A percentile compares a stretch with the other conserved stretches of the same genome.
Evolutionary conservation across 2,329 filamentous ascomycete species (phyloP).

Genomic region (Alternaria longipes): DNA sequence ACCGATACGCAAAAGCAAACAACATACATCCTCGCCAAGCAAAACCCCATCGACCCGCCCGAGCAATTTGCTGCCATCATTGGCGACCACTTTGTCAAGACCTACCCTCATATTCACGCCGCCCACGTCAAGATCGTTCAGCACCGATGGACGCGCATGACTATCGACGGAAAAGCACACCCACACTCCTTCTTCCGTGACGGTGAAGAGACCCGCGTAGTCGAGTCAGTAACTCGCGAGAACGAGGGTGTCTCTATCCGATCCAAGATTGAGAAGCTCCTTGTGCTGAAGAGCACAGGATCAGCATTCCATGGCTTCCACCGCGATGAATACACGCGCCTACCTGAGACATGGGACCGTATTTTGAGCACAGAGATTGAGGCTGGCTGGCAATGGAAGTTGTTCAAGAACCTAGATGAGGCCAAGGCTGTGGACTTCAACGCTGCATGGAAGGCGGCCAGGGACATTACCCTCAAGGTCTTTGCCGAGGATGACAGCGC

Average conservation of each 20-base stretch:
- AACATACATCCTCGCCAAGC: slow-evolving; percentile 88
- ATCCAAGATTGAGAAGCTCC: slow-evolving; percentile 80
- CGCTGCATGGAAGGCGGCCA: slow-evolving; percentile 77
- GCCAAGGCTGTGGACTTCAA: slow-evolving; percentile 79
- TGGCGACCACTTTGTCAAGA: slow-evolving; percentile 86
- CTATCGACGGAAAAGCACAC: slow-evolving; percentile 86
- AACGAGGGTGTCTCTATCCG: slow-evolving; percentile 76
- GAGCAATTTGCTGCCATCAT: slow-evolving; percentile 90
- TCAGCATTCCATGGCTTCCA: slow-evolving; percentile 96
- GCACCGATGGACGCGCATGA: slow-evolving; percentile 92
- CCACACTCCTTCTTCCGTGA: slow-evolving; percentile 95
- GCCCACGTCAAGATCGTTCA: slow-evolving; percentile 84
- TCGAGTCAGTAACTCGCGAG: slow-evolving; percentile 74
- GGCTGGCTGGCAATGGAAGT: slow-evolving; percentile 84
- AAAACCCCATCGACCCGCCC: slow-evolving; percentile 88
- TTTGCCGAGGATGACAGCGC: slow-evolving; percentile 92
- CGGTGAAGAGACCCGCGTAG: slow-evolving; percentile 84
- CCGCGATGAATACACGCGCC: slow-evolving; percentile 89
- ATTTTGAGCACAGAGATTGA: slow-evolving; percentile 95
- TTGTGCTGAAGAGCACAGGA: slow-evolving; percentile 95
- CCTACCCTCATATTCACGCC: slow-evolving; percentile 85
- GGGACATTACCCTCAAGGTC: slow-evolving; percentile 85
- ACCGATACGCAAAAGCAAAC: slow-evolving; percentile 99
- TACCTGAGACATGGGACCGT: slow-evolving; percentile 91
- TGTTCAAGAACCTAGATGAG: slow-evolving; percentile 71